These are phyloP conservation scores for Calocybe indica DNA, from an alignment of 768 basidiomycete species.

Conservation along the genomic window DNA sequence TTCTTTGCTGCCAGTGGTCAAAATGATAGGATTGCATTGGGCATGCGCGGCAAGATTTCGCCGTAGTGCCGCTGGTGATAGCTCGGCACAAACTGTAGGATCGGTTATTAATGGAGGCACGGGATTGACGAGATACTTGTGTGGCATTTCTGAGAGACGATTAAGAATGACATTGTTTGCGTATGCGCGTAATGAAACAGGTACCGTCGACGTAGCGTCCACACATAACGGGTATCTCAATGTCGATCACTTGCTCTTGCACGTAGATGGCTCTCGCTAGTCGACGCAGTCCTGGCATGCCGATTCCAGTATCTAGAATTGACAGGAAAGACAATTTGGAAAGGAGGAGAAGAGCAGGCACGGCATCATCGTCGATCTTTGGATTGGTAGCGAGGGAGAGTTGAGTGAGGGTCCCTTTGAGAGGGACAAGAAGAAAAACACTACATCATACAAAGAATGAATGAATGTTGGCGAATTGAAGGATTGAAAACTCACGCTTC, in stretches of 20 bases:
- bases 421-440: conserved; percentile 49
- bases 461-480: conserved; percentile 1
- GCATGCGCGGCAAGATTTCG: conserved; percentile 57
- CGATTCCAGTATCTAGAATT: conserved; percentile 46
- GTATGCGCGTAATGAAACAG: conserved; percentile 9
- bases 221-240: conserved; percentile 50
- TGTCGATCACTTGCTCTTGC: conserved; percentile 35
- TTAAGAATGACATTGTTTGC: not conserved
- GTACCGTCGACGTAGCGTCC: conserved; percentile 49
- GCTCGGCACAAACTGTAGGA: conserved; percentile 29
- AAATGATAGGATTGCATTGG: conserved; percentile 35
- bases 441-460: conserved; percentile 22
- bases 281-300: conserved; percentile 53
- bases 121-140: conserved; percentile 41
- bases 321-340: conserved; percentile 42
- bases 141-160: conserved; percentile 32
- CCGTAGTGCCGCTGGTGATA: conserved; percentile 43
- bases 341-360: conserved; percentile 48
- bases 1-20: conserved; percentile 35
- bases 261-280: conserved; percentile 31
- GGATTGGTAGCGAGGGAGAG: conserved; percentile 51
- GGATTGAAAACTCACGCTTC: conserved; percentile 42
- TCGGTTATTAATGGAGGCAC: conserved; percentile 44
- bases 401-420: conserved; percentile 45
- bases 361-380: conserved; percentile 47